These are phyloP conservation scores for Citrullus colocynthis DNA, from an alignment of 306 rosid genomes.

Conservation along the genomic window DNA sequence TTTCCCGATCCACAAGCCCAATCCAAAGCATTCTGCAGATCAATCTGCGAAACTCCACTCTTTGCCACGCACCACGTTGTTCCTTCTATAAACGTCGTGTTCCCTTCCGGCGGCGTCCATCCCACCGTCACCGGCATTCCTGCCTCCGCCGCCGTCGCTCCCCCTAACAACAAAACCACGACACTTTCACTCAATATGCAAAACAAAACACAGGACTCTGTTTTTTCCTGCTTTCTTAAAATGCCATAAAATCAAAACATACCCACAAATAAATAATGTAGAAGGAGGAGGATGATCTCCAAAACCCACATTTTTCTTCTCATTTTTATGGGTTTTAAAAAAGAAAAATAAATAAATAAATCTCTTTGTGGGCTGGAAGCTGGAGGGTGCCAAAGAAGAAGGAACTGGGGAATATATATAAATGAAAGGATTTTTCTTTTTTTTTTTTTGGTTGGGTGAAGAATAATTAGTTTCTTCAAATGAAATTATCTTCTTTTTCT, in stretches of 20 bases:
- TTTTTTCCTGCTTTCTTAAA: neutral
- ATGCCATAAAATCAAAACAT: conserved; percentile 7
- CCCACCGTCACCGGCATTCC: conserved; percentile 41
- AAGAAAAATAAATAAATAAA: too few species aligned
- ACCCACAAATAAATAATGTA: conserved; percentile 42
- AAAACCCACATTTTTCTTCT: conserved; percentile 28
- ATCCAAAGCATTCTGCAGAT: conserved; percentile 81
- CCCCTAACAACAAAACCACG: neutral
- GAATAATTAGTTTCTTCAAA: conserved; percentile 68
- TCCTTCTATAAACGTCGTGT: conserved; percentile 83
- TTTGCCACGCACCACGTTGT: conserved; percentile 86
- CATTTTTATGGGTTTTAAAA: conserved; percentile 8
- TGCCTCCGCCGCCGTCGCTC: conserved; percentile 19
- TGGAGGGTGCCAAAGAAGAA: neutral
- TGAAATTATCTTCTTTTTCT: conserved; percentile 21
- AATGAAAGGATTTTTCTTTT: neutral
- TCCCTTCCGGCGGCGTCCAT: conserved; percentile 82
- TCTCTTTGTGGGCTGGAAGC: too few species aligned
- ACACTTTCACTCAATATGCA: neutral
- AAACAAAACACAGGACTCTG: neutral
- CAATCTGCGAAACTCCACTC: conserved; percentile 59
- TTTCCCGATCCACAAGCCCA: conserved; percentile 95
- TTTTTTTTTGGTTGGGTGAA: neutral
- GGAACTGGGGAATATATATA: conserved; percentile 9
- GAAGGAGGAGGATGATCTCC: conserved; percentile 21